phyloP scores from a whole-genome alignment of 1,284 basidiomycete species.

The Cryptococcus floricola region DNA sequence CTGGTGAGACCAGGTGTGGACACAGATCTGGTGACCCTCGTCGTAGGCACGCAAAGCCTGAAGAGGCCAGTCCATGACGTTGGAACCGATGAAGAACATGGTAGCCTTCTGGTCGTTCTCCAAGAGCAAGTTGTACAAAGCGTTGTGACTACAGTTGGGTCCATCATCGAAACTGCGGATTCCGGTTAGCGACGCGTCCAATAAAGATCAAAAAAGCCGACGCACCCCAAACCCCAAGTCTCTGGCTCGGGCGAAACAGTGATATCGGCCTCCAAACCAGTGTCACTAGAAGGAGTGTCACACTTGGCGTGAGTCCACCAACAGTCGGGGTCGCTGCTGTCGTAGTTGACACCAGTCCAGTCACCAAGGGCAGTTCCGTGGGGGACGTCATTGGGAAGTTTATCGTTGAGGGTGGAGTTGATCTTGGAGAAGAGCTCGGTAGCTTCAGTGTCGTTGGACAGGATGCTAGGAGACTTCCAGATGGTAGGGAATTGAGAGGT shows the following conservation, averaged over 20 bases:
- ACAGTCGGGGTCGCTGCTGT: slow-evolving; percentile 42
- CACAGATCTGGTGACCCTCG: slow-evolving; percentile 51
- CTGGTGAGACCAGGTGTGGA: slow-evolving; percentile 53
- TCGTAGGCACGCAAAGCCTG: slow-evolving; percentile 52
- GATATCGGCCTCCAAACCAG: slow-evolving; percentile 45
- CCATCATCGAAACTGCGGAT: slow-evolving; percentile 51
- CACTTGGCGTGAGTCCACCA: slow-evolving; percentile 50
- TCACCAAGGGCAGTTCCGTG: slow-evolving; percentile 43
- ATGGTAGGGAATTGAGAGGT: slow-evolving; percentile 39
- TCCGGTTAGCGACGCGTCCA: too few relatives aligned
- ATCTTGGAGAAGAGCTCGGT: slow-evolving; percentile 34
- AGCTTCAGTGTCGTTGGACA: slow-evolving; percentile 47
- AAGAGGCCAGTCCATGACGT: slow-evolving; percentile 56
- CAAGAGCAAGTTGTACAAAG: slow-evolving; percentile 53
- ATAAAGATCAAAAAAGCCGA: too few relatives aligned
- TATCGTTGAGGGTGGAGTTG: slow-evolving; percentile 40
- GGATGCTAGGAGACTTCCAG: slow-evolving; percentile 48
- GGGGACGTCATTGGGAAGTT: slow-evolving; percentile 37
- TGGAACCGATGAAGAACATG: slow-evolving; percentile 53
- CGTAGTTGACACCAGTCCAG: slow-evolving; percentile 31
- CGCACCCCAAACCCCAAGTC: slow-evolving; percentile 52
- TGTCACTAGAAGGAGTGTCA: slow-evolving; percentile 33
- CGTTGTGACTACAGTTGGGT: slow-evolving; percentile 53
- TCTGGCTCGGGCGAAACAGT: slow-evolving; percentile 49
- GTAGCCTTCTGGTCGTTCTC: slow-evolving; percentile 54